These are phyloP conservation scores for Pisolithus thermaeus DNA, from an alignment of 1,284 basidiomycete genomes.

Conservation along the genomic window DNA sequence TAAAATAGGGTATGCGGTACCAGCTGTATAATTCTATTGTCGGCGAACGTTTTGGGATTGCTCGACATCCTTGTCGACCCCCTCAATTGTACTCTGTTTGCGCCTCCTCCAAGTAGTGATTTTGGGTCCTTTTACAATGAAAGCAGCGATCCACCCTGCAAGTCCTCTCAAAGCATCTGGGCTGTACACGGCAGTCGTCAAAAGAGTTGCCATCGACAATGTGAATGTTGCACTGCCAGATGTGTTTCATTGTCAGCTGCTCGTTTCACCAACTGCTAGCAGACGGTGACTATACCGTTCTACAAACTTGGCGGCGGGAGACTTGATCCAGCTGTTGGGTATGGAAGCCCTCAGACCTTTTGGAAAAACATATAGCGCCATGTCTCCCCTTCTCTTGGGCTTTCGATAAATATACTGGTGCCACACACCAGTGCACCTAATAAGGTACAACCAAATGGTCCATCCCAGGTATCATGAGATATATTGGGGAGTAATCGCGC, in stretches of 20 bases:
- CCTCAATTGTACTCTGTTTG: constrained; percentile 24
- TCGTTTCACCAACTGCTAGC: background rate
- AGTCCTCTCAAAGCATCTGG: constrained; percentile 63
- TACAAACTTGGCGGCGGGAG: constrained; percentile 16
- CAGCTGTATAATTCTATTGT: background rate
- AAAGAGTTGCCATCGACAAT: constrained; percentile 56
- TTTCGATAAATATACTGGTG: constrained; percentile 70
- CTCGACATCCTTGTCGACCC: constrained; percentile 12
- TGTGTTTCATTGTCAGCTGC: constrained; percentile 1
- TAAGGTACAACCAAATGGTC: constrained; percentile 61
- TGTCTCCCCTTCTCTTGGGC: constrained; percentile 63
- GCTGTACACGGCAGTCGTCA: constrained; percentile 56
- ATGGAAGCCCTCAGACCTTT: constrained; percentile 58
- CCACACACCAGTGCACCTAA: constrained; percentile 69
- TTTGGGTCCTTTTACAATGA: constrained; percentile 55
- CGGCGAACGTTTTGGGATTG: background rate
- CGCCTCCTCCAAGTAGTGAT: constrained; percentile 44
- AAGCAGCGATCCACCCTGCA: constrained; percentile 62
- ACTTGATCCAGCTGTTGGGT: constrained; percentile 46
- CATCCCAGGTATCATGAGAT: constrained; percentile 73
- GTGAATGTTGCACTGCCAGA: constrained; percentile 43
- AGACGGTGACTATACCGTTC: background rate
- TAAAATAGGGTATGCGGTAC: background rate
- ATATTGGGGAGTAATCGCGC: constrained; percentile 58
- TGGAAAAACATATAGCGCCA: constrained; percentile 72